These are phyloP conservation scores for Puya raimondii DNA, from an alignment of 176 grass and related monocot species.

Conservation along the genomic window DNA sequence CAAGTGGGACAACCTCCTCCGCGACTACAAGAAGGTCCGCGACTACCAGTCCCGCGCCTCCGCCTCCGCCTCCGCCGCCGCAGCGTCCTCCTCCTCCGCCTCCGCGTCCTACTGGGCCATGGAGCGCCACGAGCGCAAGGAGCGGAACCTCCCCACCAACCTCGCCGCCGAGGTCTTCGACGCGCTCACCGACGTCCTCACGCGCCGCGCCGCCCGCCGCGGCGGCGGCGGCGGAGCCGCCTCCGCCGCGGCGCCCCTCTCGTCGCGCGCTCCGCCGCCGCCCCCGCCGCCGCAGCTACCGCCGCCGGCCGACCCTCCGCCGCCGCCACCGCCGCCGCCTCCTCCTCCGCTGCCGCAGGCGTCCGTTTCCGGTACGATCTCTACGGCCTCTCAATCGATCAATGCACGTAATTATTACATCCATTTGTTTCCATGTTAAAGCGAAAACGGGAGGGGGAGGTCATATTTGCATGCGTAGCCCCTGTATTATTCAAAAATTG, in stretches of 20 bases:
- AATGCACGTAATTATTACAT: background rate
- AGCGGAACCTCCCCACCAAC: slow-evolving; percentile 85
- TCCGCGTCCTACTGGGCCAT: slow-evolving; percentile 69
- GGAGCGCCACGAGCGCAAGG: slow-evolving; percentile 87
- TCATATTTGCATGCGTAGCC: too few species aligned
- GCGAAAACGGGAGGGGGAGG: slow-evolving; percentile 14
- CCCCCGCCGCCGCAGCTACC: slow-evolving; percentile 10
- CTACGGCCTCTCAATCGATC: background rate
- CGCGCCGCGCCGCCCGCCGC: slow-evolving; percentile 55
- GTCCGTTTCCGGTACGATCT: slow-evolving; percentile 85
- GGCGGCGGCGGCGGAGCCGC: background rate
- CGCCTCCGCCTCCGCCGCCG: background rate
- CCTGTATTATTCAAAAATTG: too few species aligned
- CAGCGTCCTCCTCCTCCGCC: background rate
- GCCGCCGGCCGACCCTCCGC: slow-evolving; percentile 20
- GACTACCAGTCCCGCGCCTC: slow-evolving; percentile 62
- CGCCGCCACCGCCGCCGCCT: background rate
- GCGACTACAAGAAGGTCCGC: slow-evolving; percentile 99
- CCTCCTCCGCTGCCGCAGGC: slow-evolving; percentile 41
- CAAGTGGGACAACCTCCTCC: slow-evolving; percentile 99
- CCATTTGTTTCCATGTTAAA: slow-evolving; percentile 23
- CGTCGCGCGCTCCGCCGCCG: slow-evolving; percentile 22
- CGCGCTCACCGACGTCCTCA: slow-evolving; percentile 71
- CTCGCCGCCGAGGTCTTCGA: slow-evolving; percentile 75
- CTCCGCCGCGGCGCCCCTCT: slow-evolving; percentile 15